Conservation (phyloP, 2,329 filamentous ascomycete genomes). For the Colletotrichum sp. region DNA sequence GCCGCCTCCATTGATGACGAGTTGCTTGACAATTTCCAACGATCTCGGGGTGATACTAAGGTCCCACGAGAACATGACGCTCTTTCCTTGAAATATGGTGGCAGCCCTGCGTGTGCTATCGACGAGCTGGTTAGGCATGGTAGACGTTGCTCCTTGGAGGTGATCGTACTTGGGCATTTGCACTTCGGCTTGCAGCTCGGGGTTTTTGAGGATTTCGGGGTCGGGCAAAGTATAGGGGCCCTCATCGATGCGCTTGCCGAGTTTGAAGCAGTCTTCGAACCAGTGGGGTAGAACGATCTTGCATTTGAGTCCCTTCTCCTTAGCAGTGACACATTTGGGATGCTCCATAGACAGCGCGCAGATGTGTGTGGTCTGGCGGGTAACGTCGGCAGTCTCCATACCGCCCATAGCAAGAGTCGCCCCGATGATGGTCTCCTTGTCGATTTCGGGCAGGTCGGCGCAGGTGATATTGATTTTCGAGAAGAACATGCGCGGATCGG, state of each 20-base stretch:
- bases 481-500: constrained; percentile 90
- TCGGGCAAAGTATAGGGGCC: constrained; percentile 84
- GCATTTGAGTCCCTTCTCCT: constrained; percentile 69
- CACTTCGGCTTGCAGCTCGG: constrained; percentile 62
- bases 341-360: constrained; percentile 81
- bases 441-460: constrained; percentile 81
- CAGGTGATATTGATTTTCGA: constrained; percentile 83
- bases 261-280: constrained; percentile 96
- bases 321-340: constrained; percentile 69
- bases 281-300: constrained; percentile 94
- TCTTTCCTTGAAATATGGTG: constrained; percentile 78
- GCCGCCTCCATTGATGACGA: constrained; percentile 77
- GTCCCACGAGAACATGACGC: constrained; percentile 78
- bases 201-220: constrained; percentile 76
- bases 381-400: constrained; percentile 74
- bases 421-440: constrained; percentile 91
- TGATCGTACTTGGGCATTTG: constrained; percentile 62
- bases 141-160: constrained; percentile 70
- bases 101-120: constrained; percentile 55
- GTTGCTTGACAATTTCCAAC: constrained; percentile 67
- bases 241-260: constrained; percentile 91
- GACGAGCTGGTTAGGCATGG: constrained; percentile 47
- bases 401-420: constrained; percentile 91
- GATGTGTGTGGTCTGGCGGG: constrained; percentile 83
- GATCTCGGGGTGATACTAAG: constrained; percentile 73